phyloP scores from a whole-genome alignment of 441 rosid genomes.

The Populus hybrid region DNA sequence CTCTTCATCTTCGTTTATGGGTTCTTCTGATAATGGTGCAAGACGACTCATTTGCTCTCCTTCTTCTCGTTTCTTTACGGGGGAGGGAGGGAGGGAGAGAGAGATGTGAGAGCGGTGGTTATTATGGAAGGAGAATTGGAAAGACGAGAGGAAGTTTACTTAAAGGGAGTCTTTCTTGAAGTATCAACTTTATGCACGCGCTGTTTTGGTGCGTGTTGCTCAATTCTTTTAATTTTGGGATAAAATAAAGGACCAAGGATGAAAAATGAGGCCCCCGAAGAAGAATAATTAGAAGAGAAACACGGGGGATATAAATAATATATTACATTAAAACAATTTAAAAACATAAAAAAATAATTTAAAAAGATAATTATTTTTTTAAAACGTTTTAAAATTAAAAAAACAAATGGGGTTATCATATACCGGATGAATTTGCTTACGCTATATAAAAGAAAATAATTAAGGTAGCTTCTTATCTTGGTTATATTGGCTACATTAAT shows the following conservation, averaged over 20 bases:
- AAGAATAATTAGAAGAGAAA: too few species aligned
- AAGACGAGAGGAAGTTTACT: slow-evolving; percentile 12
- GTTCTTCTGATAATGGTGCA: slow-evolving; percentile 78
- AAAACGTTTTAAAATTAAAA: too few species aligned
- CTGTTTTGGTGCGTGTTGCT: slow-evolving; percentile 28
- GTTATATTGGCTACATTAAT: neutral
- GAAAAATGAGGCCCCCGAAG: too few species aligned
- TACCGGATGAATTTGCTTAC: neutral
- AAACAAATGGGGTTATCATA: too few species aligned
- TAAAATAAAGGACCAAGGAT: too few species aligned
- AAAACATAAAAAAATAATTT: too few species aligned
- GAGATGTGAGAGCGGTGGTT: neutral
- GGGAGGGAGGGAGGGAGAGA: neutral
- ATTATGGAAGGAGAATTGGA: slow-evolving; percentile 13
- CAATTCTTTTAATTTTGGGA: neutral
- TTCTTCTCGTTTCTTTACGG: neutral
- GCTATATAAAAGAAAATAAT: neutral
- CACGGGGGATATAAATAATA: too few species aligned
- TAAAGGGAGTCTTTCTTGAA: slow-evolving; percentile 1
- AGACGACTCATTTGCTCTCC: slow-evolving; percentile 45
- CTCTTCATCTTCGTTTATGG: slow-evolving; percentile 49
- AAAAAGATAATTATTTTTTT: too few species aligned
- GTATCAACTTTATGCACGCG: slow-evolving; percentile 18
- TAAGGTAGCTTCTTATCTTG: neutral
- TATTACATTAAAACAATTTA: too few species aligned